Conservation (phyloP, 768 basidiomycete species). For the Albatrellus ellisii region DNA sequence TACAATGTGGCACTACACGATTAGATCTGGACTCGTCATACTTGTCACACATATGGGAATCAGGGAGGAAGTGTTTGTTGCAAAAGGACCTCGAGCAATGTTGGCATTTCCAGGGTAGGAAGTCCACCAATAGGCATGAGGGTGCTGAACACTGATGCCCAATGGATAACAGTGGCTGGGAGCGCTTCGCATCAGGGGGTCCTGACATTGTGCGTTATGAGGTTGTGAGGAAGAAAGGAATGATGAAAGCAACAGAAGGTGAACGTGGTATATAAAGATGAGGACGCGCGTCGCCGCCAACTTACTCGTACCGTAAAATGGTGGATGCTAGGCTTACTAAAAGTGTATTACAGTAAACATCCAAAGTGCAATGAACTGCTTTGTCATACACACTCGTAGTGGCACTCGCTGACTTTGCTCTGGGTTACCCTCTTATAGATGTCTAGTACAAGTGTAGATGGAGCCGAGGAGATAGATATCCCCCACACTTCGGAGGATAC, state of each 20-base stretch:
- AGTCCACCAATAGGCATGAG: conserved; percentile 64
- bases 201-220: conserved; percentile 17
- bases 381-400: too few species aligned
- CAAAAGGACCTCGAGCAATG: conserved; percentile 65
- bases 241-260: not conserved
- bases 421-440: too few species aligned
- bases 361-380: too few species aligned
- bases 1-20: conserved; percentile 67
- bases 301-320: too few species aligned
- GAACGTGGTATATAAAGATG: conserved; percentile 11
- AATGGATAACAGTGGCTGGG: conserved; percentile 47
- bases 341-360: too few species aligned
- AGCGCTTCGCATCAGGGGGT: conserved; percentile 23
- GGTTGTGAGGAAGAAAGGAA: not conserved
- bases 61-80: conserved; percentile 65
- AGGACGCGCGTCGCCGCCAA: conserved; percentile 13
- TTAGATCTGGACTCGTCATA: conserved; percentile 63
- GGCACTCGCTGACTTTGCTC: too few species aligned
- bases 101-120: conserved; percentile 78
- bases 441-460: too few species aligned
- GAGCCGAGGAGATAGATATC: too few species aligned
- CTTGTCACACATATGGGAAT: conserved; percentile 50
- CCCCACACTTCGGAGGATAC: too few species aligned
- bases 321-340: too few species aligned
- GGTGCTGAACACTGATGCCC: conserved; percentile 61